Evolutionary conservation across 73 alveolate genomes (phyloP).

Genomic region (Breviolum minutum): DNA sequence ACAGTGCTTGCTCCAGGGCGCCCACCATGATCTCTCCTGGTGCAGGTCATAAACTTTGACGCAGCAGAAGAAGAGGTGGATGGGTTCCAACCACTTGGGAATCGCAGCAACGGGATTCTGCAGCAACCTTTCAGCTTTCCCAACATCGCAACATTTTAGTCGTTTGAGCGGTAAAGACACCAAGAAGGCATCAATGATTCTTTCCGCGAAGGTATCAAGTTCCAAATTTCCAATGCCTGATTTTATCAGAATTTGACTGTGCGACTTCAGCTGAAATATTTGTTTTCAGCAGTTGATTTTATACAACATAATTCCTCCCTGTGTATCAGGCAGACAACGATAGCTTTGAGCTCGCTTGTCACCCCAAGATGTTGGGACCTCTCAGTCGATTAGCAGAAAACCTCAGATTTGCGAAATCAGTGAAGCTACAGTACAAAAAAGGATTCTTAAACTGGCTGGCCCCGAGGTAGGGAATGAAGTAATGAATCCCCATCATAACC

Average conservation of each 20-base stretch:
- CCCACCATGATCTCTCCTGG: too few relatives aligned
- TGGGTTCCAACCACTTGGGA: background rate
- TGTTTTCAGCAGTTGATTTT: too few relatives aligned
- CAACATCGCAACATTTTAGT: too few relatives aligned
- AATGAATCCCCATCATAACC: background rate
- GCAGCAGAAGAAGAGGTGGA: constrained; percentile 31
- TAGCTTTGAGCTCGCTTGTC: constrained; percentile 27
- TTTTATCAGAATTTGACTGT: too few relatives aligned
- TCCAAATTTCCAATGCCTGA: too few relatives aligned
- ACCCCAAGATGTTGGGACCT: constrained; percentile 31
- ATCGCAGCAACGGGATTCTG: too few relatives aligned
- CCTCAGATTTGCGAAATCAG: background rate
- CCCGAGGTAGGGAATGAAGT: background rate
- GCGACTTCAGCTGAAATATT: too few relatives aligned
- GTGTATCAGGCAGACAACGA: constrained; percentile 6
- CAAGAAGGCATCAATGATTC: too few relatives aligned
- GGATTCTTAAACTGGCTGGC: background rate
- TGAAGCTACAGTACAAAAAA: background rate
- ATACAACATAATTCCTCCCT: background rate
- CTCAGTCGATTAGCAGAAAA: too few relatives aligned
- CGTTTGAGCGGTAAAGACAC: too few relatives aligned
- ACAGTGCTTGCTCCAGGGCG: background rate
- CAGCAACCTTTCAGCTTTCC: too few relatives aligned
- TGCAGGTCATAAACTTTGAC: constrained; percentile 37
- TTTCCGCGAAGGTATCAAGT: too few relatives aligned